Evolutionary conservation across 768 basidiomycete species (phyloP).

Genomic region (Lentinula guzmanii): DNA sequence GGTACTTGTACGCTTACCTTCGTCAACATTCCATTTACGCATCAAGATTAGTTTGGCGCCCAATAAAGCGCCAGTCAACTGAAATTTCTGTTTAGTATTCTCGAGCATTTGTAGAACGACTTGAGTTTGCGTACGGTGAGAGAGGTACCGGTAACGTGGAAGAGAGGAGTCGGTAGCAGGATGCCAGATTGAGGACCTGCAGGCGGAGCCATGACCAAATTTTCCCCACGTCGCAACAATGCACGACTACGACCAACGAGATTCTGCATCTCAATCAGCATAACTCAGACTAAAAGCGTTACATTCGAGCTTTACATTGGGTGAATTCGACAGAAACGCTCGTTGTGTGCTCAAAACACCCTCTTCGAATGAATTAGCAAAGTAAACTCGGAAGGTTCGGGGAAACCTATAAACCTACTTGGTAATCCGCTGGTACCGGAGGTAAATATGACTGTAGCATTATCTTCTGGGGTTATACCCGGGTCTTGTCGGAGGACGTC

Average conservation of each 20-base stretch:
- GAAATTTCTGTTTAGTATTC: neutral
- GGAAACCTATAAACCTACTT: neutral
- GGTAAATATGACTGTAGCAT: conserved; percentile 47
- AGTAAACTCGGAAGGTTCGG: neutral
- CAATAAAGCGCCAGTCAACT: neutral
- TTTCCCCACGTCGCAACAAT: neutral
- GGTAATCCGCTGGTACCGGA: conserved; percentile 29
- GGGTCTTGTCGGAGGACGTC: conserved; percentile 25
- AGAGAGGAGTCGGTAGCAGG: conserved; percentile 3
- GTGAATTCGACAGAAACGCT: conserved; percentile 38
- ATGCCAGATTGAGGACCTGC: neutral
- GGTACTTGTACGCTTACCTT: neutral
- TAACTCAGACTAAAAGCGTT: neutral
- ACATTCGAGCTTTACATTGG: conserved; percentile 29
- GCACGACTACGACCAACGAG: conserved; percentile 1
- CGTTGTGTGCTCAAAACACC: conserved; percentile 51
- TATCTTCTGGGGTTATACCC: conserved; percentile 36
- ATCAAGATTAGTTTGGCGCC: conserved; percentile 1
- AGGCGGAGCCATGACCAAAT: neutral
- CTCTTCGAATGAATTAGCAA: conserved; percentile 22
- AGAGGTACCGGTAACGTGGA: conserved; percentile 3
- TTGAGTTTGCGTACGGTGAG: neutral
- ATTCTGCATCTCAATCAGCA: neutral
- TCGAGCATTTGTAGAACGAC: neutral
- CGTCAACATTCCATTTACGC: conserved; percentile 1